Base-by-base conservation (phyloP, 2,329 filamentous ascomycete species). In the Pseudocercospora pini-densiflorae region DNA sequence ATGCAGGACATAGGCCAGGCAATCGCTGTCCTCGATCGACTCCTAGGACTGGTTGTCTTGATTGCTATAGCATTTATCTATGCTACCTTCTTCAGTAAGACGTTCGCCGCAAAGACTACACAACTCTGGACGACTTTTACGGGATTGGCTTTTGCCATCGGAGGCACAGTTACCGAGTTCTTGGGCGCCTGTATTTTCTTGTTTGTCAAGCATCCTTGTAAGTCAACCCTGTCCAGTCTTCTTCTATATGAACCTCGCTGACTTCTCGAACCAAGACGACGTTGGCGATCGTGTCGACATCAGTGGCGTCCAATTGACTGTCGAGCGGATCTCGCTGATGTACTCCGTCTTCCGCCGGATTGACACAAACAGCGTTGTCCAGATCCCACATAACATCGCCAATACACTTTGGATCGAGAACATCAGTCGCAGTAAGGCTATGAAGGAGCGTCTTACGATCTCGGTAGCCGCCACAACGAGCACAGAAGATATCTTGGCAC, bases 121-220 rank as follows among this genome's bases (percentile, higher is more conserved):
- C 70, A 72, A 27, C 66, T 73, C 24, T 72, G 70, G 51, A 69
- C 68, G n/a, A 68, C 67, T 0, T 68, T 71, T n/a, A 72, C 71
- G 19, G 65, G 67, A 59, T 88, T 97, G 14, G 97, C 94, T 2
- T 83, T 97, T 31, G 97, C 94, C 5, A 97, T 97, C 80, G 90
- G 97, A 71, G 97, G 97, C 77, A 90, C 93, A 23, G 90, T 91
- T 60, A 97, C 93, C 1, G 94, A 98, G 79, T 92, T 97, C 69
- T 87, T 97, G 16, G 93, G 93, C 76, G 97, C 93, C 45, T 97
- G 94, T 82, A 97, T 98, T 74, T 97, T 97, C 83, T 83, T 98
- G 1, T 97, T 97, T 74, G 92, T 97, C 82, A 98, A 98, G 83
- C 94, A 98, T 77, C 94, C 94, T 0, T 12, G 49, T 23, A 19